These are phyloP conservation scores for Dillenia turbinata DNA, from an alignment of 164 flowering plant species.

Conservation along the genomic window DNA sequence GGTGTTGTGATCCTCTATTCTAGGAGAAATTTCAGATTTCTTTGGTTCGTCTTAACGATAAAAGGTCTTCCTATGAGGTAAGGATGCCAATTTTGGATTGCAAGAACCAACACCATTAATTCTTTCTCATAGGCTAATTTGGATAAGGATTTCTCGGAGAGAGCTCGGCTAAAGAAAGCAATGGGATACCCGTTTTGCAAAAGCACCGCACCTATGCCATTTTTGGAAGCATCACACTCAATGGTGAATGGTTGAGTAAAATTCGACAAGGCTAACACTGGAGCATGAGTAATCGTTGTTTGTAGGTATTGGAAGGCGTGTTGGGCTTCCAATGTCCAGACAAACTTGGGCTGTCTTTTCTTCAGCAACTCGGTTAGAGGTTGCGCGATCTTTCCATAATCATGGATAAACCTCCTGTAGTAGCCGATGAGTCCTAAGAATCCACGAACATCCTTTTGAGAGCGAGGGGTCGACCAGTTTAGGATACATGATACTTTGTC, in stretches of 20 bases:
- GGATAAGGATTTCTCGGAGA: no score
- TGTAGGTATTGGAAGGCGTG: not conserved
- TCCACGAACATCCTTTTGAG: not conserved
- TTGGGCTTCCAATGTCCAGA: not conserved
- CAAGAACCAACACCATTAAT: no score
- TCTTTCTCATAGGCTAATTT: no score
- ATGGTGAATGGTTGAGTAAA: not conserved
- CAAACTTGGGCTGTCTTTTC: not conserved
- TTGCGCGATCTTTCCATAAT: conserved; percentile 3
- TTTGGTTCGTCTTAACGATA: no score
- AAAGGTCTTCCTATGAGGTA: no score
- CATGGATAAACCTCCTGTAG: not conserved
- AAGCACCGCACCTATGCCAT: no score
- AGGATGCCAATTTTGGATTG: no score
- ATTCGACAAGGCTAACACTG: not conserved
- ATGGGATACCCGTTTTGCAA: not conserved
- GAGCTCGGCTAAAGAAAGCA: not conserved
- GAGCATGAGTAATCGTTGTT: not conserved
- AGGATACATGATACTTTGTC: no score
- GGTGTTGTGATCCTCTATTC: no score
- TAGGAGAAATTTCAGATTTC: no score
- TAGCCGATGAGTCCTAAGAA: not conserved
- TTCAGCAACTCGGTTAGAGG: not conserved
- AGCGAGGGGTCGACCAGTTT: no score
- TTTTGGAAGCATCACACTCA: not conserved